A percentile compares a stretch with the other conserved stretches of the same genome.
Conservation (phyloP, 306 rosid species). For the Mucuna pruriens region DNA sequence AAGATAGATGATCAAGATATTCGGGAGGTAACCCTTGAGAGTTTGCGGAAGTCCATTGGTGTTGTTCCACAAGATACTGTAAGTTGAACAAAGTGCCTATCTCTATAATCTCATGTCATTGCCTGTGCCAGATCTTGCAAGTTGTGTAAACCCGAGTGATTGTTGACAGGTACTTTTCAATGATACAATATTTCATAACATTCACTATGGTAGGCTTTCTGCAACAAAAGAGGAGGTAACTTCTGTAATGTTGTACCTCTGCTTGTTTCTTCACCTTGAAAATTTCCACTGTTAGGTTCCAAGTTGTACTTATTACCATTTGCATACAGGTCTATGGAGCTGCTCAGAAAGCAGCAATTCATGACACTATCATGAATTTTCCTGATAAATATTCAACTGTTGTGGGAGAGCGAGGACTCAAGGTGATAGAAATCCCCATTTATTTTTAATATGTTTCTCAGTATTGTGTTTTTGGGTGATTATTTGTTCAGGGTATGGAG, state of each 20-base stretch:
- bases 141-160: slow-evolving; percentile 43
- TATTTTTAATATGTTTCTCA: slow-evolving; percentile 12
- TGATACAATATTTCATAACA: slow-evolving; percentile 92
- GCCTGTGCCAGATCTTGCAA: slow-evolving; percentile 26
- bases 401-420: slow-evolving; percentile 98
- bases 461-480: slow-evolving; percentile 19
- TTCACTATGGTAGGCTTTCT: slow-evolving; percentile 87
- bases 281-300: slow-evolving; percentile 33
- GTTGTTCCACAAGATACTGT: slow-evolving; percentile 99
- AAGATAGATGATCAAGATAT: slow-evolving; percentile 87
- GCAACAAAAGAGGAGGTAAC: slow-evolving; percentile 90
- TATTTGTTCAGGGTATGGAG: slow-evolving; percentile 15
- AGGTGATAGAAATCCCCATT: slow-evolving; percentile 60
- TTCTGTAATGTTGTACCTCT: slow-evolving; percentile 25
- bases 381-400: slow-evolving; percentile 82
- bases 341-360: slow-evolving; percentile 89
- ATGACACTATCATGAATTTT: slow-evolving; percentile 88
- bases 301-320: slow-evolving; percentile 33
- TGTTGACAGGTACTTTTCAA: slow-evolving; percentile 88
- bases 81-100: slow-evolving; percentile 42
- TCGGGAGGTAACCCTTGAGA: slow-evolving; percentile 77
- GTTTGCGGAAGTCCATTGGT: slow-evolving; percentile 84
- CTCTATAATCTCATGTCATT: slow-evolving; percentile 17
- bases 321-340: slow-evolving; percentile 84
- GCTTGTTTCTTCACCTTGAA: slow-evolving; percentile 29